Evolutionary conservation across 1,284 basidiomycete species (phyloP), one percentile per base, ranked within the genome.

Genomic region (Ganoderma sinense): DNA sequence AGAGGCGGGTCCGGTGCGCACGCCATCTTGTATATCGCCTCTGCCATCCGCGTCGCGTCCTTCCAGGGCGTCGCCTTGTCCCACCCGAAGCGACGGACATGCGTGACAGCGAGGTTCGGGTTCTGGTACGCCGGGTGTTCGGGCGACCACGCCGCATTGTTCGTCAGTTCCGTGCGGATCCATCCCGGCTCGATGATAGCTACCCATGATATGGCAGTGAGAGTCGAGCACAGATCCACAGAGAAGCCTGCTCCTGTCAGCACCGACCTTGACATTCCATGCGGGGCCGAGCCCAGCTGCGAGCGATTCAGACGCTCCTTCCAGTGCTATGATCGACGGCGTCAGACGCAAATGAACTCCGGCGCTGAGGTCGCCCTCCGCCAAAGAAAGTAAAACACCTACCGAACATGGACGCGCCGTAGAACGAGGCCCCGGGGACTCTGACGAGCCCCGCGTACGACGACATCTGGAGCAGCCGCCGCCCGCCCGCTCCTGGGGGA

Each of bases 231-330:
- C n/a, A 43, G 16, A 13, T 10, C 6, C 8, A 29, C 10, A 23
- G 33, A 26, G 29, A 62, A 14, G 5, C 18, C 2, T 6, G 1
- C 7, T 48, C 8, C 3, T n/a, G n/a, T n/a, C n/a, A n/a, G n/a
- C 4, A 36, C 11, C 3, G 8, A 82, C 82, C 74, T 82, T 82
- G 75, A 84, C 83, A 67, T 83, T 83, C 84, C 83, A 84, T 5
- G 70, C 74, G 0, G 82, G 81, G 68, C 81, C 74, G 1, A 84
- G 55, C 70, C 83, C 82, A 20, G 70, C 66, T 0, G 69, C 73
- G 0, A 83, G 67, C 0, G 79, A 61, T 51, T 82, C 77, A 6
- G 78, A 78, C 8, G 82, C 26, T 1, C 76, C 82, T 62, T 83
- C 82, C 2, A 73, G 67, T 3, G 70, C 70, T 73, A n/a, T 7